Evolutionary conservation across 306 rosid species (phyloP).

Genomic region (Amphicarpaea edgeworthii): DNA sequence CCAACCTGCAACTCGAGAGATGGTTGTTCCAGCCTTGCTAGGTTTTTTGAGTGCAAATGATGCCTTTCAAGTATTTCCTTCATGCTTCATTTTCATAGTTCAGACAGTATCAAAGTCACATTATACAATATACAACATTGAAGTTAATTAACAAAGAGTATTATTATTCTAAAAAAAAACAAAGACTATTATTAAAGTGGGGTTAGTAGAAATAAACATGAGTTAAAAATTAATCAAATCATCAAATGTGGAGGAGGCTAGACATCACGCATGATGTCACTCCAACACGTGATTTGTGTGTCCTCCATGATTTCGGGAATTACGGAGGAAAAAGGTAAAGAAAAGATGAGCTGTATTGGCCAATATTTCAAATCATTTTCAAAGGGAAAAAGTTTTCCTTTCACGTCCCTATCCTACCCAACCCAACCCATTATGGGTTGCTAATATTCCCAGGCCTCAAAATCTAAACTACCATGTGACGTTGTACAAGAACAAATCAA

Average conservation of each 20-base stretch:
- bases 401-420: conserved; percentile 2
- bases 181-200: too few species aligned
- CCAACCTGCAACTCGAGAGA: conserved; percentile 91
- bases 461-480: neutral
- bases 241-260: neutral
- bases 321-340: neutral
- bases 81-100: conserved; percentile 81
- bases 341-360: neutral
- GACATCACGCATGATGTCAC: neutral
- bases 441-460: neutral
- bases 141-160: too few species aligned
- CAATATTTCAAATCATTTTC: neutral
- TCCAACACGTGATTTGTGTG: neutral
- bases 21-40: conserved; percentile 73
- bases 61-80: conserved; percentile 80
- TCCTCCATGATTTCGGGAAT: neutral
- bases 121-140: neutral
- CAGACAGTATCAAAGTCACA: conserved; percentile 44
- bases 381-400: neutral
- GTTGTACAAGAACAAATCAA: neutral
- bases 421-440: neutral
- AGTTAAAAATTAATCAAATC: neutral
- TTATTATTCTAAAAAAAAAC: too few species aligned
- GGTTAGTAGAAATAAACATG: neutral
- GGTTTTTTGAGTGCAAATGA: conserved; percentile 82